Evolutionary conservation across 1,284 basidiomycete genomes (phyloP).

Genomic region (Malassezia brasiliensis): DNA sequence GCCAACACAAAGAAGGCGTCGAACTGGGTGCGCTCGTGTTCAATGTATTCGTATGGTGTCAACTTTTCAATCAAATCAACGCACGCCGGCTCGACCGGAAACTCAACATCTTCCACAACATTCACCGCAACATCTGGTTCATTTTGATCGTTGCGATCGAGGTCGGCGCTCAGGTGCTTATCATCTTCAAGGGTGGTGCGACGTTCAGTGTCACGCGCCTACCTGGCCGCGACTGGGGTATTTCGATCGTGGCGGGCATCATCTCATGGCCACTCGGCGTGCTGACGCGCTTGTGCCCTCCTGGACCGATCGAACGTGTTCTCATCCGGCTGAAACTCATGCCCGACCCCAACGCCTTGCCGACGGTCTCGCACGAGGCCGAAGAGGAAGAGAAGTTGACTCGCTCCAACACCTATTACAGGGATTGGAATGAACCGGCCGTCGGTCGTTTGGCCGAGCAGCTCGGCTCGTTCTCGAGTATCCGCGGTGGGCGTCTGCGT

Average conservation of each 20-base stretch:
- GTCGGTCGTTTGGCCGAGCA: constrained; percentile 52
- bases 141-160: constrained; percentile 74
- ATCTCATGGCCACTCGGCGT: constrained; percentile 79
- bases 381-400: constrained; percentile 17
- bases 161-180: constrained; percentile 73
- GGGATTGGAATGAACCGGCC: constrained; percentile 68
- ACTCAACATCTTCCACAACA: constrained; percentile 80
- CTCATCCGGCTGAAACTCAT: constrained; percentile 63
- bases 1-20: constrained; percentile 49
- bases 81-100: constrained; percentile 73
- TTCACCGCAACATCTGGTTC: constrained; percentile 74
- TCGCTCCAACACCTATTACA: not conserved
- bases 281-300: constrained; percentile 71
- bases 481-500: constrained; percentile 62
- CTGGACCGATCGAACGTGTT: constrained; percentile 64
- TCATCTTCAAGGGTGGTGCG: constrained; percentile 80
- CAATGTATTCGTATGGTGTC: constrained; percentile 88
- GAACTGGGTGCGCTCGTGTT: constrained; percentile 75
- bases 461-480: constrained; percentile 29
- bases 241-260: constrained; percentile 74
- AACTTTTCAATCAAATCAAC: constrained; percentile 70
- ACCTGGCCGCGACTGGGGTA: constrained; percentile 75
- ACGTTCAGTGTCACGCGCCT: constrained; percentile 83
- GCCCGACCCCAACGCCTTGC: constrained; percentile 60
- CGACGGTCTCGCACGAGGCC: constrained; percentile 62